A percentile compares a stretch with the other conserved stretches of the same genome.
These are phyloP conservation scores for Hypoxylon sp. DNA, from an alignment of 2,329 filamentous ascomycete genomes.

Conservation along the genomic window DNA sequence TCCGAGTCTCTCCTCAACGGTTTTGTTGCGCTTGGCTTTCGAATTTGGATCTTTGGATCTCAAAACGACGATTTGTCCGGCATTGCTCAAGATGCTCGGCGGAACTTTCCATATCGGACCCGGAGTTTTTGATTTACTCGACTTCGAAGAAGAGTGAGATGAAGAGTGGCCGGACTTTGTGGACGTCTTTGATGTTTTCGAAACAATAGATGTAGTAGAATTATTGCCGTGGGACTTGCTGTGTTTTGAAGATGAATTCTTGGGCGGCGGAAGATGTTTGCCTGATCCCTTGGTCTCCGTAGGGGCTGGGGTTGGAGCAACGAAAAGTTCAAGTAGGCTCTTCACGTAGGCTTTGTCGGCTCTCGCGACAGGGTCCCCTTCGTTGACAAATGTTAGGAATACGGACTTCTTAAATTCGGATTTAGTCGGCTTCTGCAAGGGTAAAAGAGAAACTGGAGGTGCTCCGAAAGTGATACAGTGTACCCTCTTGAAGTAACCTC, in stretches of 20 bases:
- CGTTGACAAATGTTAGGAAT: slow-evolving; percentile 86
- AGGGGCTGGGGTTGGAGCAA: slow-evolving; percentile 72
- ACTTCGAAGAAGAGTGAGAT: slow-evolving; percentile 40
- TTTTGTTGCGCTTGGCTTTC: slow-evolving; percentile 62
- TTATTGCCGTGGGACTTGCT: slow-evolving; percentile 50
- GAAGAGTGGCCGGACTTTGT: slow-evolving; percentile 44
- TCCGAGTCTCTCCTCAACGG: slow-evolving; percentile 64
- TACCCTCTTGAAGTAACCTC: slow-evolving; percentile 80
- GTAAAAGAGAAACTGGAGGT: slow-evolving; percentile 81
- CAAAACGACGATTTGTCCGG: slow-evolving; percentile 78
- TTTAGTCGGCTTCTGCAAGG: slow-evolving; percentile 72
- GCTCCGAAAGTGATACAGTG: slow-evolving; percentile 91
- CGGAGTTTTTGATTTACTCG: slow-evolving; percentile 43
- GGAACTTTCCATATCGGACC: slow-evolving; percentile 76
- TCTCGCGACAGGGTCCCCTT: slow-evolving; percentile 84
- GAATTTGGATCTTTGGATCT: slow-evolving; percentile 63
- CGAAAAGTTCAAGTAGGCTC: slow-evolving; percentile 79
- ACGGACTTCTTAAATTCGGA: slow-evolving; percentile 73
- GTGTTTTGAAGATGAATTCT: slow-evolving; percentile 40
- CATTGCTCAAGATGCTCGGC: slow-evolving; percentile 75
- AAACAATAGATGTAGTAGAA: slow-evolving; percentile 49
- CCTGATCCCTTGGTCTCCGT: slow-evolving; percentile 38
- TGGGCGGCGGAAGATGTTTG: slow-evolving; percentile 26
- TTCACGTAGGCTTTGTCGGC: slow-evolving; percentile 83
- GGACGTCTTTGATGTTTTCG: slow-evolving; percentile 50